Percentiles rank a stretch among this genome's conserved stretches.
Evolutionary conservation across 441 rosid genomes (phyloP).

Genomic region (Melastoma candidum): DNA sequence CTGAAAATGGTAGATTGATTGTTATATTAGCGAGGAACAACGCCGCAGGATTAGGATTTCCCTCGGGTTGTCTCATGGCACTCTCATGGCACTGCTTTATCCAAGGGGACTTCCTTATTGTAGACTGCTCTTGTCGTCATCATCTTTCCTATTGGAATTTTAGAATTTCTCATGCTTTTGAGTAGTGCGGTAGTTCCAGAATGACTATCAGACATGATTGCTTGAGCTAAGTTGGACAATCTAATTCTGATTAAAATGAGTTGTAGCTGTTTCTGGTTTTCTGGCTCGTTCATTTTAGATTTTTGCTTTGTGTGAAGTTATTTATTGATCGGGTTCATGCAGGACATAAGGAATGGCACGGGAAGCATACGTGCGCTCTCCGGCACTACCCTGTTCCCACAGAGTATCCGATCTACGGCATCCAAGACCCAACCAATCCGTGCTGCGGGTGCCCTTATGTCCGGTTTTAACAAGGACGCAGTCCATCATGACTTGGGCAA

Average conservation of each 20-base stretch:
- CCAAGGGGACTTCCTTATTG: too few relatives aligned
- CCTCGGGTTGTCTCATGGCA: too few relatives aligned
- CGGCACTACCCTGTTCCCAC: constrained; percentile 76
- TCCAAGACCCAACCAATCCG: constrained; percentile 44
- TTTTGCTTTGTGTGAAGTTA: neutral
- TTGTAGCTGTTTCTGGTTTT: neutral
- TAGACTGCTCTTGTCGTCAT: too few relatives aligned
- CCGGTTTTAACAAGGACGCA: constrained; percentile 4
- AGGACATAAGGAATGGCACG: constrained; percentile 78
- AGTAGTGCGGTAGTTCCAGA: too few relatives aligned
- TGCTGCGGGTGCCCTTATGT: constrained; percentile 19
- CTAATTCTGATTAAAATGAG: neutral
- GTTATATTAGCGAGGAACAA: too few relatives aligned
- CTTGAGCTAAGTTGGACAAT: neutral
- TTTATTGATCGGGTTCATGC: constrained; percentile 1
- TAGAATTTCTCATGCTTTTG: too few relatives aligned
- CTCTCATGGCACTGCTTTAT: too few relatives aligned
- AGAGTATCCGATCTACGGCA: constrained; percentile 60
- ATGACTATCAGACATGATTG: too few relatives aligned
- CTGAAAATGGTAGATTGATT: too few relatives aligned
- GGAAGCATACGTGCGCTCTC: constrained; percentile 44
- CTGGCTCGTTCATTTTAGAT: neutral
- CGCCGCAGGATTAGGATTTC: too few relatives aligned
- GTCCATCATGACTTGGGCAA: neutral
- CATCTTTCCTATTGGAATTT: too few relatives aligned